These are phyloP conservation scores for Penicillium sp. DNA, from an alignment of 2,329 filamentous ascomycete species.

Conservation along the genomic window DNA sequence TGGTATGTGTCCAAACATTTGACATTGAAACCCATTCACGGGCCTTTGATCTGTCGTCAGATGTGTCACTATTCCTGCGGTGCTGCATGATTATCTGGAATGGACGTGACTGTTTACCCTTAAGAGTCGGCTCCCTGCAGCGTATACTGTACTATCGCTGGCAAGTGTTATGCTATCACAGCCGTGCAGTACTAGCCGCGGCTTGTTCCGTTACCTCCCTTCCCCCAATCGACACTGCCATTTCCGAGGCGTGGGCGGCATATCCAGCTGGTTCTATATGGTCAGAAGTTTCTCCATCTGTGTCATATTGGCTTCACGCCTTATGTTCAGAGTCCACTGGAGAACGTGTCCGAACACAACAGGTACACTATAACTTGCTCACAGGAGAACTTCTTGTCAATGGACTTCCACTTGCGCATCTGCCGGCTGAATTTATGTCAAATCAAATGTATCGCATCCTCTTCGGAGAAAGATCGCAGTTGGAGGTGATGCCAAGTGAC, in stretches of 20 bases:
- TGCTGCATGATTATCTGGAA: slow-evolving; percentile 37
- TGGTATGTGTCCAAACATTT: slow-evolving; percentile 44
- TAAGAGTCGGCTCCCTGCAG: slow-evolving; percentile 7
- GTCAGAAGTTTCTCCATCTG: neutral
- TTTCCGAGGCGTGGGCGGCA: slow-evolving; percentile 13
- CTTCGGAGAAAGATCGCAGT: slow-evolving; percentile 19
- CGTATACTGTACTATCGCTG: slow-evolving; percentile 20
- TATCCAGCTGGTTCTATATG: slow-evolving; percentile 11
- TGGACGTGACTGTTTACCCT: slow-evolving; percentile 6
- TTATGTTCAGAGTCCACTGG: neutral
- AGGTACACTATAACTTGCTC: slow-evolving; percentile 28
- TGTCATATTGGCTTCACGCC: neutral
- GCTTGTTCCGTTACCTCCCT: neutral
- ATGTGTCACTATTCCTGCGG: slow-evolving; percentile 33
- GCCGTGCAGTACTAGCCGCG: neutral
- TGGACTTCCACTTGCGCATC: slow-evolving; percentile 23
- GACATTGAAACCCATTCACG: slow-evolving; percentile 36
- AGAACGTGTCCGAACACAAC: neutral
- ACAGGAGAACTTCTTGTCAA: slow-evolving; percentile 31
- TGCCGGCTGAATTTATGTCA: slow-evolving; percentile 23
- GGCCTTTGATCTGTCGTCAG: slow-evolving; percentile 20
- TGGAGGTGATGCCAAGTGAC: slow-evolving; percentile 17
- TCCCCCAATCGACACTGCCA: slow-evolving; percentile 9
- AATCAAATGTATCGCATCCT: slow-evolving; percentile 20
- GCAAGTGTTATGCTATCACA: slow-evolving; percentile 17